A percentile compares a stretch with the other conserved stretches of the same genome.
Conservation (phyloP, 108 stramenopile species). For the Cylindrotheca closterium region DNA sequence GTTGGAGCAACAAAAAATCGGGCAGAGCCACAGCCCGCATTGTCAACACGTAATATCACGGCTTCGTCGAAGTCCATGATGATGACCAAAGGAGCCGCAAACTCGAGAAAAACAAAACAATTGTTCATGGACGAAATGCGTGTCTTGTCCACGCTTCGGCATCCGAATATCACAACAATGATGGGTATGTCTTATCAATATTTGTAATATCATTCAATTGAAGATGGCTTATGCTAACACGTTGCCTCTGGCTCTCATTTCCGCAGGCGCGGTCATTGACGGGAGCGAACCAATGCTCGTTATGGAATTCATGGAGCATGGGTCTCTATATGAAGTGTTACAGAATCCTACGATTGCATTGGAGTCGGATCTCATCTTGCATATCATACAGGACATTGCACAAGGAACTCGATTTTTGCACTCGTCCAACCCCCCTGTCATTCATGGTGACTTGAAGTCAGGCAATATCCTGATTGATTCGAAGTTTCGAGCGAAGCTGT, state of each 20-base stretch:
- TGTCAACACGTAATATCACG: no score
- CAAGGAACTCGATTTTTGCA: constrained; percentile 64
- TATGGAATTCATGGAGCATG: constrained; percentile 52
- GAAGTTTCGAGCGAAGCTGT: constrained; percentile 56
- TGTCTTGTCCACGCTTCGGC: constrained; percentile 45
- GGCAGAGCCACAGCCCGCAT: no score
- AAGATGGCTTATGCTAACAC: no score
- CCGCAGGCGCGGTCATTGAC: constrained; percentile 22
- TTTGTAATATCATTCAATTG: no score
- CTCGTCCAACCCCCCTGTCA: constrained; percentile 49
- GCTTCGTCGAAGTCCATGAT: no score
- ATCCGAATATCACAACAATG: constrained; percentile 69
- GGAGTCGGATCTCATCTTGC: constrained; percentile 48
- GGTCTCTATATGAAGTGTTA: constrained; percentile 56
- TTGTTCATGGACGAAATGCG: constrained; percentile 39
- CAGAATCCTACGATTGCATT: constrained; percentile 53
- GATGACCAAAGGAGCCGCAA: no score
- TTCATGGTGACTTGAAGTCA: constrained; percentile 64
- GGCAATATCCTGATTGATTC: constrained; percentile 59
- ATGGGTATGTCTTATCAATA: constrained; percentile 52
- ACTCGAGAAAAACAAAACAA: no score
- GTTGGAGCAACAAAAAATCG: no score
- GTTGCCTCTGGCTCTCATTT: no score
- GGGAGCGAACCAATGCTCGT: constrained; percentile 53
- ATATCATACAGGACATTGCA: constrained; percentile 54